These are phyloP conservation scores for Spathaspora arborariae DNA, from an alignment of 805 yeast genomes.

Conservation along the genomic window DNA sequence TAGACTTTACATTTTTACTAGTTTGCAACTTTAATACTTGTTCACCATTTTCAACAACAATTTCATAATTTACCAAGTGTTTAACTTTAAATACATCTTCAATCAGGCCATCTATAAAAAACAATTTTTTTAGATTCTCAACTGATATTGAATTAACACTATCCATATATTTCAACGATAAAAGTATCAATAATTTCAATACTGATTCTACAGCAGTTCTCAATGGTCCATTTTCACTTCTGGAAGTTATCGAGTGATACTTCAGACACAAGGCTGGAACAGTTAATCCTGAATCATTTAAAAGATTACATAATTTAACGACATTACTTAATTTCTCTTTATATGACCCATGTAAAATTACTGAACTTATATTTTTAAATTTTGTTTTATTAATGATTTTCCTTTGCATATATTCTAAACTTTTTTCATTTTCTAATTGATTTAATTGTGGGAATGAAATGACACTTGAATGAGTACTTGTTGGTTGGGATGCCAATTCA, in stretches of 20 bases:
- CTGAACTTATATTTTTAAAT: conserved; percentile 16
- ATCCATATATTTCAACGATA: conserved; percentile 1
- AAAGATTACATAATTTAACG: conserved; percentile 15
- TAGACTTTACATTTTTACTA: not conserved
- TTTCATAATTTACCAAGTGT: not conserved
- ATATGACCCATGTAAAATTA: conserved; percentile 24
- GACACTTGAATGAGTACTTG: conserved; percentile 18
- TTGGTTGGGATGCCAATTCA: conserved; percentile 18
- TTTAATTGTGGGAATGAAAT: conserved; percentile 12
- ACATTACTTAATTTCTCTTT: conserved; percentile 24
- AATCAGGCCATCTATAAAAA: not conserved
- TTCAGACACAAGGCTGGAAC: not conserved
- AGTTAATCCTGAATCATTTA: conserved; percentile 3
- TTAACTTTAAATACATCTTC: conserved; percentile 1
- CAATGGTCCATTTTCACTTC: not conserved
- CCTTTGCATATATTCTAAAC: conserved; percentile 1
- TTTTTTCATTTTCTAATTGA: conserved; percentile 1
- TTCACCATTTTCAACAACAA: not conserved
- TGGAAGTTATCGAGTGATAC: not conserved
- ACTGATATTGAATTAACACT: conserved; percentile 3
- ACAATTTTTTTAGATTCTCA: not conserved
- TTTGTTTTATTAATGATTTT: conserved; percentile 1
- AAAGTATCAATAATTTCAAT: conserved; percentile 7
- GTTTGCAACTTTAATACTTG: not conserved
- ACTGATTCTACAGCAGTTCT: not conserved